phyloP scores from a whole-genome alignment of 2,329 filamentous ascomycete genomes.

The Amphichorda felina region DNA sequence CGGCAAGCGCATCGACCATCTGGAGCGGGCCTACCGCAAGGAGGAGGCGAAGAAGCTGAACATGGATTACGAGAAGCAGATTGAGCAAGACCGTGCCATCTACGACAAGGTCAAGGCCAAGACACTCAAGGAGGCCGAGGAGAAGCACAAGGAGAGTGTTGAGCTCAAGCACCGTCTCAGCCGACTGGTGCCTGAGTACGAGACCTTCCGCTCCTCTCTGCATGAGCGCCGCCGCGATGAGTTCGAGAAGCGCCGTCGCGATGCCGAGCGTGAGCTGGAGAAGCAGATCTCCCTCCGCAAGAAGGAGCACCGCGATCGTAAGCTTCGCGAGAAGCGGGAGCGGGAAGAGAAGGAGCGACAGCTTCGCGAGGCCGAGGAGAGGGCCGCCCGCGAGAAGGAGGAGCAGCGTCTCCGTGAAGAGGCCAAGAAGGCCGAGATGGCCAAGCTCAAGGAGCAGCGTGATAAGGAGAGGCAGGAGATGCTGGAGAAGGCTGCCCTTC shows the following conservation, averaged over 20 bases:
- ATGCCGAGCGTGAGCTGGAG: slow-evolving; percentile 87
- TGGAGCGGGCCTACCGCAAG: slow-evolving; percentile 92
- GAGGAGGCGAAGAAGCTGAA: slow-evolving; percentile 89
- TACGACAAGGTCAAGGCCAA: slow-evolving; percentile 72
- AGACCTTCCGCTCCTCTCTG: slow-evolving; percentile 69
- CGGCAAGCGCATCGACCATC: slow-evolving; percentile 89
- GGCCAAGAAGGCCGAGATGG: slow-evolving; percentile 61
- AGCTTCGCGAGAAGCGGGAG: slow-evolving; percentile 72
- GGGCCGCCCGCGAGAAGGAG: slow-evolving; percentile 68
- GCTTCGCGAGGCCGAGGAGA: slow-evolving; percentile 76
- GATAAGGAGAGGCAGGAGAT: slow-evolving; percentile 58
- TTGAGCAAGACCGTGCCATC: slow-evolving; percentile 62
- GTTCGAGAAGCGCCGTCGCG: slow-evolving; percentile 87
- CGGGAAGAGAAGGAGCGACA: slow-evolving; percentile 73
- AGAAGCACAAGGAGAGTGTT: slow-evolving; percentile 85
- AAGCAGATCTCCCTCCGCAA: slow-evolving; percentile 79
- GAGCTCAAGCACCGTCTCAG: slow-evolving; percentile 87
- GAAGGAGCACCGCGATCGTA: slow-evolving; percentile 77
- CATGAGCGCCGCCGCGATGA: slow-evolving; percentile 84
- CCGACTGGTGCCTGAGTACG: slow-evolving; percentile 75
- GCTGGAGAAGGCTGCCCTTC: slow-evolving; percentile 51
- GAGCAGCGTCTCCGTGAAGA: slow-evolving; percentile 72
- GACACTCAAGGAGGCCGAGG: slow-evolving; percentile 67
- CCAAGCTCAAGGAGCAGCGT: slow-evolving; percentile 53
- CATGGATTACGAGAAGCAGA: slow-evolving; percentile 76